Evolutionary conservation across 2,329 filamentous ascomycete genomes (phyloP).

Genomic region (Onygenales sp.): DNA sequence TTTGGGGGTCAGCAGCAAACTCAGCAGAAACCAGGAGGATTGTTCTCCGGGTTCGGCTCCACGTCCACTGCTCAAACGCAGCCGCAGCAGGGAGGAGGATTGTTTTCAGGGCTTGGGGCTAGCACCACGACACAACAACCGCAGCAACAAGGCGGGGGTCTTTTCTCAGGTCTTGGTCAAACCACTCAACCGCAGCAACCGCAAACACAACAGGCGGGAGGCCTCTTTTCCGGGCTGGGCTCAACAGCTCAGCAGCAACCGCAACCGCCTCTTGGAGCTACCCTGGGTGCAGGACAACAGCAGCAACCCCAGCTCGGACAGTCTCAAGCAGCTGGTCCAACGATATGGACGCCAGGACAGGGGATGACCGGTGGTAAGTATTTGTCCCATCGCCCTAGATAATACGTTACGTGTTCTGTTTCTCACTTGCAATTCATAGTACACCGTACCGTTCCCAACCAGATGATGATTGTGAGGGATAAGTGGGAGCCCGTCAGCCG

Average conservation of each 20-base stretch:
- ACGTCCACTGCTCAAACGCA: slow-evolving; percentile 28
- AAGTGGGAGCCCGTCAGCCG: slow-evolving; percentile 51
- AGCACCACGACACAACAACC: slow-evolving; percentile 34
- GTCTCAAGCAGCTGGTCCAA: slow-evolving; percentile 26
- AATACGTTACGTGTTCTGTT: background rate
- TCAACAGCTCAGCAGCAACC: slow-evolving; percentile 17
- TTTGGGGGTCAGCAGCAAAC: slow-evolving; percentile 20
- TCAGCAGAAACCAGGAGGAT: slow-evolving; percentile 27
- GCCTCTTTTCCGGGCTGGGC: slow-evolving; percentile 11
- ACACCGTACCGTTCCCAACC: slow-evolving; percentile 52
- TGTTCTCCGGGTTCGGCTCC: slow-evolving; percentile 30
- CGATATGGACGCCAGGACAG: slow-evolving; percentile 35
- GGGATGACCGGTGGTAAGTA: slow-evolving; percentile 32
- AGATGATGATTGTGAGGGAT: slow-evolving; percentile 50
- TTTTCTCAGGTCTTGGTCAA: slow-evolving; percentile 31
- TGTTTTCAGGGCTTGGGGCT: slow-evolving; percentile 30
- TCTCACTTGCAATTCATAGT: slow-evolving; percentile 23
- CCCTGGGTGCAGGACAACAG: slow-evolving; percentile 19
- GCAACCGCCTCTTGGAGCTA: slow-evolving; percentile 17
- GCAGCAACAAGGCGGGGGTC: slow-evolving; percentile 21
- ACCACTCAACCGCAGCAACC: slow-evolving; percentile 22
- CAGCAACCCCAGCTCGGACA: slow-evolving; percentile 28
- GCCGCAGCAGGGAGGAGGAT: slow-evolving; percentile 27
- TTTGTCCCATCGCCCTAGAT: background rate
- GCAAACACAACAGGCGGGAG: slow-evolving; percentile 27